These are phyloP conservation scores for Panaeolus papilionaceus DNA, from an alignment of 768 basidiomycete genomes.

Conservation along the genomic window DNA sequence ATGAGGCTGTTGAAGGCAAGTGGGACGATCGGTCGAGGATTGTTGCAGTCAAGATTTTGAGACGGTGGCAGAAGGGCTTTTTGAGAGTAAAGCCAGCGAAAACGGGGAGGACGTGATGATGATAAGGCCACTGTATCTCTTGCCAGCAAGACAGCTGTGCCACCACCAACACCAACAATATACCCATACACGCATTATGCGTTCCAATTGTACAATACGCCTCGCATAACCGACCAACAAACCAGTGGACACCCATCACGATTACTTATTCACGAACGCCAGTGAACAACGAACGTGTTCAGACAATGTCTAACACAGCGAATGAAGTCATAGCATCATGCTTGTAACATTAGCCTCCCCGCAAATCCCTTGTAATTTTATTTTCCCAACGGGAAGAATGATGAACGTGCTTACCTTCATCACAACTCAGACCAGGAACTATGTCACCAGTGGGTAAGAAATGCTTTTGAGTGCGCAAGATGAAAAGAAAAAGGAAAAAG, in stretches of 20 bases:
- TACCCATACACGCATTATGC: background rate
- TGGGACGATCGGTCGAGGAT: slow-evolving; percentile 14
- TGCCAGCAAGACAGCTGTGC: background rate
- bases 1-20: background rate
- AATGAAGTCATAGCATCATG: background rate
- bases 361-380: slow-evolving; percentile 1
- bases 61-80: slow-evolving; percentile 17
- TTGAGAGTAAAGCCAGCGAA: background rate
- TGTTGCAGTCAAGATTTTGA: slow-evolving; percentile 16
- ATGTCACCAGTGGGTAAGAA: background rate
- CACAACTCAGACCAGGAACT: background rate
- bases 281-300: slow-evolving; percentile 3
- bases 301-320: background rate
- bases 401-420: background rate
- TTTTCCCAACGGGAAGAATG: background rate
- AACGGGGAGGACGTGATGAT: background rate
- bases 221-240: background rate
- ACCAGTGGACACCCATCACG: background rate
- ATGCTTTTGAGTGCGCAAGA: background rate
- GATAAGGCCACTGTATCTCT: too few species aligned
- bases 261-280: background rate
- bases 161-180: background rate
- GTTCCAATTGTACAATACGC: background rate
- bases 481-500: background rate
- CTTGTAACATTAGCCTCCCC: background rate